Conservation (phyloP, 768 basidiomycete species). For the Mrakia frigida region DNA sequence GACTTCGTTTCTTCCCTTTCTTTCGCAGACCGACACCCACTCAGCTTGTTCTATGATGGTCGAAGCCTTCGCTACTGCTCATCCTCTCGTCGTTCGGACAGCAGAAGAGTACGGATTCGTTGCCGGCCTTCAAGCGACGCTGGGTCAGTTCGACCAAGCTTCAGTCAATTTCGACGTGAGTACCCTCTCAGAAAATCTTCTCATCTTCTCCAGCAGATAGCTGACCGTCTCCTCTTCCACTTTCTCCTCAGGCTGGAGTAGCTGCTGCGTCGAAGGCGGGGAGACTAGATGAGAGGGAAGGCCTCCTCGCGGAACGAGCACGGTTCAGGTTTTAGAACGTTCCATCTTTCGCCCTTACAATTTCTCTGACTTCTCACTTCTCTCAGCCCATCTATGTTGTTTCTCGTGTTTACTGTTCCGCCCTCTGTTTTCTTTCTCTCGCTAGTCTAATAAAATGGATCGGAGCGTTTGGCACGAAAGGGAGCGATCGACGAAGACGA, state of each 20-base stretch:
- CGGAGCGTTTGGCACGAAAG: no score
- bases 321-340: not conserved
- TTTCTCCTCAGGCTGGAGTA: not conserved
- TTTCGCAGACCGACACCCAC: not conserved
- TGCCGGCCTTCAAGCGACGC: conserved; percentile 15
- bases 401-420: no score
- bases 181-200: no score
- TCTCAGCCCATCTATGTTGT: not conserved
- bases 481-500: no score
- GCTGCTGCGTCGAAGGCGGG: conserved; percentile 1
- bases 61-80: conserved; percentile 8
- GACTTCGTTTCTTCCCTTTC: not conserved
- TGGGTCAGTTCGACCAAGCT: conserved; percentile 19
- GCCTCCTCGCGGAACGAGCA: conserved; percentile 13
- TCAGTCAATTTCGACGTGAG: conserved; percentile 10
- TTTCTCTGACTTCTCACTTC: not conserved
- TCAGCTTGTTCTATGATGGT: conserved; percentile 9
- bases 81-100: conserved; percentile 12
- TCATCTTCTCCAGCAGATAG: not conserved
- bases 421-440: no score
- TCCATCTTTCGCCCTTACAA: not conserved
- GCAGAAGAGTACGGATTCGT: conserved; percentile 23
- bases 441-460: no score
- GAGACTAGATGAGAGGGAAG: conserved; percentile 13
- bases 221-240: not conserved